Percentiles rank a stretch among this genome's conserved stretches.
Evolutionary conservation across 2,329 filamentous ascomycete genomes (phyloP).

Genomic region (Clonostachys byssicola): DNA sequence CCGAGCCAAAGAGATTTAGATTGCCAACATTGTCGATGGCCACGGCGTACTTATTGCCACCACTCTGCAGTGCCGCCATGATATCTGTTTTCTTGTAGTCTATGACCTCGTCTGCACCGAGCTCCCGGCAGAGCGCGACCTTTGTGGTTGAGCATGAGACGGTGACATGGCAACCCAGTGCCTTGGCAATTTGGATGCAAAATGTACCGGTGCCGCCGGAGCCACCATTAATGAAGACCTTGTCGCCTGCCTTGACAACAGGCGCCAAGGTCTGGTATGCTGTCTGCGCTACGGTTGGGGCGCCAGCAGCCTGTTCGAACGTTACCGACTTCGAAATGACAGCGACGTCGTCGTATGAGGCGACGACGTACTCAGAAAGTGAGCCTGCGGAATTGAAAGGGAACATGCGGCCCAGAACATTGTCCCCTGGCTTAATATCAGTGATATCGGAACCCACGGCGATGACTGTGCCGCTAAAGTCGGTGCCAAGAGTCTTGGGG

Average conservation of each 20-base stretch:
- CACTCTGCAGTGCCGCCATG: conserved; percentile 35
- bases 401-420: conserved; percentile 33
- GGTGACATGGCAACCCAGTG: conserved; percentile 57
- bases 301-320: conserved; percentile 33
- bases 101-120: conserved; percentile 63
- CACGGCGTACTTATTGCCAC: conserved; percentile 41
- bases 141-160: conserved; percentile 58
- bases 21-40: conserved; percentile 57
- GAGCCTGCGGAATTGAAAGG: conserved; percentile 27
- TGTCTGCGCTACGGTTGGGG: conserved; percentile 39
- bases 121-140: conserved; percentile 45
- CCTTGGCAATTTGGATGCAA: conserved; percentile 62
- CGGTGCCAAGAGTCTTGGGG: conserved; percentile 42
- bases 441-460: conserved; percentile 15
- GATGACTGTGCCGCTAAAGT: conserved; percentile 46
- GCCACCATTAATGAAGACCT: conserved; percentile 62
- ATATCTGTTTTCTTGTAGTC: conserved; percentile 54
- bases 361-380: conserved; percentile 35
- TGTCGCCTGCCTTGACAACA: conserved; percentile 42
- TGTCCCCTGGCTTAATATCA: conserved; percentile 29
- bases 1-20: neutral
- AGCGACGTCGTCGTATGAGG: conserved; percentile 22
- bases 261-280: conserved; percentile 43
- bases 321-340: conserved; percentile 29
- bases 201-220: conserved; percentile 60